Base-by-base conservation (phyloP, 2,329 filamentous ascomycete species). In the Pyrenophora graminea region DNA sequence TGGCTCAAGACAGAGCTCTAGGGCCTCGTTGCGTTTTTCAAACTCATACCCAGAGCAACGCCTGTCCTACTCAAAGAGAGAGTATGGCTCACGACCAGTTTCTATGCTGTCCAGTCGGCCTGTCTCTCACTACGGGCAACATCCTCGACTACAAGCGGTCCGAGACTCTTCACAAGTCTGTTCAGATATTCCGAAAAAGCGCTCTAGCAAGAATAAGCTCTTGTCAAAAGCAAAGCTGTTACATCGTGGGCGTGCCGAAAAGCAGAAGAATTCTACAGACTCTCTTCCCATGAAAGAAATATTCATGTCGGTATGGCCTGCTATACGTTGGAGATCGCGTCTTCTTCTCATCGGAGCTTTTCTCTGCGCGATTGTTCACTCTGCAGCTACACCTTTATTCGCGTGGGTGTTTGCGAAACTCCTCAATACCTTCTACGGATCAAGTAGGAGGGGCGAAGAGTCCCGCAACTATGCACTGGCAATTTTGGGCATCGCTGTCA, bases 351-450 rank as follows among this genome's bases (percentile, higher is more conserved):
- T 87, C 0, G 46, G 82, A 2, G 90, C 86, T 1, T 73, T 90
- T 8, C n/a, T 82, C 0, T 79, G 82, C 38, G 85, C 87, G 25
- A 62, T 88, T 1, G 61, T 87, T 0, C 85, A 89, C 39, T 87
- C 89, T 3, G 82, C 80, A 3, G 80, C 83, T 21, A 89, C 87
- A 0, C 89, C 91, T 0, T 76, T 84, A 0, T 97, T 97, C 62
- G 87, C 90, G 0, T 91, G 82, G 67, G 78, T 88, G 7, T 86
- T 96, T 43, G 84, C 90, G 0, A 83, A 86, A 48, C 80, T 97
- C 0, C 80, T 96, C 0, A 75, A 78, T 2, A 86, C 86, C 0
- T 90, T 94, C 68, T 90, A 87, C 72, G 70, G 81, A 0, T 64
- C 78, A 0, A 71, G 71, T 0, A 74, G 80, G 42, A 80, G 82